phyloP scores from a whole-genome alignment of 208 protist genomes.

The Leishmania tropica region DNA sequence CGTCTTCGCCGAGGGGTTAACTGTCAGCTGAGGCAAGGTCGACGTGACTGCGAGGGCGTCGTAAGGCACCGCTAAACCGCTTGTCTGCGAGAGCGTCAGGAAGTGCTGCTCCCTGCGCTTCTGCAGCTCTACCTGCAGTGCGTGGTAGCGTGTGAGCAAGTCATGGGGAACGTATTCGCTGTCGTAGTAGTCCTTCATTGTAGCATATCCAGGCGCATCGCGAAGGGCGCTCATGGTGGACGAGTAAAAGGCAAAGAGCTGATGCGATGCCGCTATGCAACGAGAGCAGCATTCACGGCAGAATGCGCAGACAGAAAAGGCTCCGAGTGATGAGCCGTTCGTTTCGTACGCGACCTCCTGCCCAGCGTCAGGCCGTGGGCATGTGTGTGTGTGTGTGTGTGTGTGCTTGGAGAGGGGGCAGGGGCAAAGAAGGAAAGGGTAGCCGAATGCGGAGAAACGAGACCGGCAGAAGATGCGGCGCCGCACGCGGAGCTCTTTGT shows the following conservation, averaged over 20 bases:
- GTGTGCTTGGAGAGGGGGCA: background rate
- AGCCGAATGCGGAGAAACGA: background rate
- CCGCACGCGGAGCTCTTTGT: background rate
- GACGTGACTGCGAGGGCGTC: conserved; percentile 1
- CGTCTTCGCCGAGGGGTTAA: no score
- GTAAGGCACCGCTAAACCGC: background rate
- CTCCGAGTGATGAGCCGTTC: background rate
- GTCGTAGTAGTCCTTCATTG: conserved; percentile 58
- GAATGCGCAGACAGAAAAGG: background rate
- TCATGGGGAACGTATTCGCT: conserved; percentile 39
- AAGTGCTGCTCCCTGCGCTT: conserved; percentile 24
- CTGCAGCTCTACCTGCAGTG: conserved; percentile 17
- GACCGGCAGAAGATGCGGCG: background rate
- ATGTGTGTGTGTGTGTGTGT: background rate
- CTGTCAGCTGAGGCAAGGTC: background rate
- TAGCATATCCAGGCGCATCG: conserved; percentile 11
- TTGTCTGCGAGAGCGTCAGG: background rate
- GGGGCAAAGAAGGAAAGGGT: background rate
- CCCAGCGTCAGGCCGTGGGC: background rate
- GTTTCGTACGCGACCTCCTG: background rate
- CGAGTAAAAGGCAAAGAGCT: background rate
- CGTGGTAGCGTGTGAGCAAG: conserved; percentile 37
- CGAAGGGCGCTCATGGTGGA: conserved; percentile 11
- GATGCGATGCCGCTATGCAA: background rate
- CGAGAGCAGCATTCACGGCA: background rate